Evolutionary conservation across 1,284 basidiomycete genomes (phyloP).

Genomic region (Pseudozyma sp.): DNA sequence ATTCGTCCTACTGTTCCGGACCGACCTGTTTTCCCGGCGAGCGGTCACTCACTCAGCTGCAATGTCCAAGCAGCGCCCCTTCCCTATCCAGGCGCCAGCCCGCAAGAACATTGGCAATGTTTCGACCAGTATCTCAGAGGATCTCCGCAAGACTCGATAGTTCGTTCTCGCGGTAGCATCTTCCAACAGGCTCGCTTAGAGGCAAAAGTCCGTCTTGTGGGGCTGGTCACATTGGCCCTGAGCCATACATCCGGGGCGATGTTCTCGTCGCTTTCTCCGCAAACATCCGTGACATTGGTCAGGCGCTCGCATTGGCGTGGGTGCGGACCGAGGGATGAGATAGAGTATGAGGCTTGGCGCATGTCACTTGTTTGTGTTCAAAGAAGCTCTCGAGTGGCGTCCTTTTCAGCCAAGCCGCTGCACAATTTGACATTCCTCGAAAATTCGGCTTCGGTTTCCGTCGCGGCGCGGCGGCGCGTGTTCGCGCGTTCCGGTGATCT

Average conservation of each 20-base stretch:
- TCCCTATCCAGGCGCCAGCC: too few species aligned
- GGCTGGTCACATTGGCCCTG: conserved; percentile 6
- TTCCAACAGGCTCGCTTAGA: conserved; percentile 1
- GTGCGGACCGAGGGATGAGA: not conserved
- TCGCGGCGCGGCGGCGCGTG: too few species aligned
- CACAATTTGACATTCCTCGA: conserved; percentile 44
- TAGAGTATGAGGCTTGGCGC: conserved; percentile 7
- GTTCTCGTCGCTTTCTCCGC: not conserved
- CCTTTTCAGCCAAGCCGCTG: not conserved
- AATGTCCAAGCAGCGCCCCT: too few species aligned
- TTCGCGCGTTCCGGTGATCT: not conserved
- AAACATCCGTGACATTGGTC: too few species aligned
- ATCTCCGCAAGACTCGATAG: too few species aligned
- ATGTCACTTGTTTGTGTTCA: conserved; percentile 19
- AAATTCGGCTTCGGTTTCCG: conserved; percentile 10
- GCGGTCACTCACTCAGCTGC: too few species aligned
- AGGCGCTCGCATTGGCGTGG: too few species aligned
- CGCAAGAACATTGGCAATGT: too few species aligned
- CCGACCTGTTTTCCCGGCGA: too few species aligned
- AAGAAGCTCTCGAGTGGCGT: not conserved
- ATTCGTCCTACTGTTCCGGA: too few species aligned
- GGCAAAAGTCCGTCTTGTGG: conserved; percentile 9
- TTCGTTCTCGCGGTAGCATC: not conserved
- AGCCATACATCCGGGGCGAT: not conserved
- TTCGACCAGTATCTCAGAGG: too few species aligned